These are phyloP conservation scores for Solanum microdontum DNA, from an alignment of 257 asterid species.

Conservation along the genomic window DNA sequence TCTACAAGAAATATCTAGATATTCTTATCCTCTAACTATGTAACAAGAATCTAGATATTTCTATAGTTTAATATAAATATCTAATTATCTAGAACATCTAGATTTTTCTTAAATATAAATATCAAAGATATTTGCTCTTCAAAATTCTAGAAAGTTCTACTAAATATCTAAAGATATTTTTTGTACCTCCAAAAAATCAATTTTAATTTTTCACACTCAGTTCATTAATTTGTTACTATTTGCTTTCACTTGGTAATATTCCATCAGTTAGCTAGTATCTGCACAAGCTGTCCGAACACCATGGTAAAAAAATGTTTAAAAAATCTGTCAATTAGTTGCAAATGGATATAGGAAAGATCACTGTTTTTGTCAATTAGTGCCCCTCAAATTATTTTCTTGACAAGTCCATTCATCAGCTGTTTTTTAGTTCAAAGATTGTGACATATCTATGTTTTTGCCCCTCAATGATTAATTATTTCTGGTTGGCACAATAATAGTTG, in stretches of 20 bases:
- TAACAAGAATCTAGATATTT: no score
- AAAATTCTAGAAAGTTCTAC: no score
- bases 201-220: not conserved
- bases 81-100: no score
- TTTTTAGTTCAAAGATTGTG: not conserved
- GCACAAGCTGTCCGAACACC: not conserved
- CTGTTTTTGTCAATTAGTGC: not conserved
- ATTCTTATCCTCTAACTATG: no score
- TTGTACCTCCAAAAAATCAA: no score
- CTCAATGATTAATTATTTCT: not conserved
- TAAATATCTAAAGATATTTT: no score
- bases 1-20: no score
- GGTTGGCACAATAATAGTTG: not conserved
- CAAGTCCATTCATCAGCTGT: not conserved
- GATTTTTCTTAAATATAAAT: no score
- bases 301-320: no score
- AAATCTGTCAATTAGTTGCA: not conserved
- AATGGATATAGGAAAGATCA: not conserved
- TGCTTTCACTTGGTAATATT: not conserved
- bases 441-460: not conserved
- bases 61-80: no score
- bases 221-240: not conserved
- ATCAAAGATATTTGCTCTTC: no score
- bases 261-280: not conserved
- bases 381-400: not conserved